phyloP scores from a whole-genome alignment of 805 yeast species.

The Grigorovia transvaalensis region DNA sequence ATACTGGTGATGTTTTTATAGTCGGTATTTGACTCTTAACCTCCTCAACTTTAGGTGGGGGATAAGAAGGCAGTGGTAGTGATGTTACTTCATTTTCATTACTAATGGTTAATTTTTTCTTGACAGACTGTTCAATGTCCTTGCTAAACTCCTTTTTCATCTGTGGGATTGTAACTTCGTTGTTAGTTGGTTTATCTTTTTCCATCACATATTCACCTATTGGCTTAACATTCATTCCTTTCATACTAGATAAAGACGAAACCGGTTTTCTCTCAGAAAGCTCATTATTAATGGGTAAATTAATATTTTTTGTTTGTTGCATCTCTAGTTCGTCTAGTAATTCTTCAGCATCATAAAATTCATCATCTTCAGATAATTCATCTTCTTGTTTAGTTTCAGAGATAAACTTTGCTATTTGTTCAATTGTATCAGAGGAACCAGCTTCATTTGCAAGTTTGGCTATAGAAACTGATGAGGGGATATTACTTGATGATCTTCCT shows the following conservation, averaged over 20 bases:
- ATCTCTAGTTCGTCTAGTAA: slow-evolving; percentile 13
- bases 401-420: slow-evolving; percentile 21
- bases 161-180: too few species aligned
- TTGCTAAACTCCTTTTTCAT: too few species aligned
- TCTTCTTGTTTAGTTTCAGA: slow-evolving; percentile 18
- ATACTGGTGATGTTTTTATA: too few species aligned
- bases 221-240: too few species aligned
- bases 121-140: too few species aligned
- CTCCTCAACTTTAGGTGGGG: background rate
- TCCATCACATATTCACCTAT: too few species aligned
- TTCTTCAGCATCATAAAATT: slow-evolving; percentile 71
- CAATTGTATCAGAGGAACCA: slow-evolving; percentile 10
- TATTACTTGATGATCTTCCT: slow-evolving; percentile 17
- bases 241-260: too few species aligned
- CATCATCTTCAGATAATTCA: slow-evolving; percentile 44
- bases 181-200: too few species aligned
- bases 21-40: background rate
- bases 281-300: background rate
- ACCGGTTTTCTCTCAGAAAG: background rate
- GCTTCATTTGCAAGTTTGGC: background rate
- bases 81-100: too few species aligned
- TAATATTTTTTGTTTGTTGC: background rate
- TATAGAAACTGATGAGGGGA: slow-evolving; percentile 10
- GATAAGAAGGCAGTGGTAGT: too few species aligned
- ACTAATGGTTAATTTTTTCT: too few species aligned